These are phyloP conservation scores for Chimonanthus salicifolius DNA, from an alignment of 164 flowering plant species.

Conservation along the genomic window DNA sequence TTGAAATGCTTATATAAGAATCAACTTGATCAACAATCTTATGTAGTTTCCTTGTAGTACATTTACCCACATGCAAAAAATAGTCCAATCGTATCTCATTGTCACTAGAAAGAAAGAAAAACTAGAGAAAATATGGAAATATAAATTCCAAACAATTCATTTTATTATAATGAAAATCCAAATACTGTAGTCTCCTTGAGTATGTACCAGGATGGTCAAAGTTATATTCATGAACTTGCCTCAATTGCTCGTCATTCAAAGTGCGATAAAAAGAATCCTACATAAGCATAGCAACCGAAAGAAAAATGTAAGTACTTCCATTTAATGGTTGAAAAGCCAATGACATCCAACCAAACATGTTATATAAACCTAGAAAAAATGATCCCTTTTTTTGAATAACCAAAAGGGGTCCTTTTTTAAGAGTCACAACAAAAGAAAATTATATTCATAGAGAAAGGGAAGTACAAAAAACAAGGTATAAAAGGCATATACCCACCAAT, in stretches of 20 bases:
- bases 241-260: conserved; percentile 34
- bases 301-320: not conserved
- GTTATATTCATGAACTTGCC: conserved; percentile 46
- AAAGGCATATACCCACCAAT: too few relatives aligned
- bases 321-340: not conserved
- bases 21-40: not conserved
- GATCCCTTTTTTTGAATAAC: not conserved
- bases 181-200: not conserved
- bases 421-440: too few relatives aligned
- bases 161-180: not conserved
- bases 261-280: conserved; percentile 75
- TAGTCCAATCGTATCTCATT: not conserved
- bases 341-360: not conserved
- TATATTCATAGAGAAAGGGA: too few relatives aligned
- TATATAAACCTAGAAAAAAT: not conserved
- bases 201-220: conserved; percentile 76
- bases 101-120: not conserved
- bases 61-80: not conserved
- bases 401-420: too few relatives aligned
- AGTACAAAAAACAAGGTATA: too few relatives aligned
- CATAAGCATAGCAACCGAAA: not conserved
- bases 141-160: not conserved
- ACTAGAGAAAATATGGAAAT: not conserved
- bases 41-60: not conserved
- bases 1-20: not conserved